Base-by-base conservation (phyloP, 1,284 basidiomycete genomes). In the Microbotryomycetes sp. region DNA sequence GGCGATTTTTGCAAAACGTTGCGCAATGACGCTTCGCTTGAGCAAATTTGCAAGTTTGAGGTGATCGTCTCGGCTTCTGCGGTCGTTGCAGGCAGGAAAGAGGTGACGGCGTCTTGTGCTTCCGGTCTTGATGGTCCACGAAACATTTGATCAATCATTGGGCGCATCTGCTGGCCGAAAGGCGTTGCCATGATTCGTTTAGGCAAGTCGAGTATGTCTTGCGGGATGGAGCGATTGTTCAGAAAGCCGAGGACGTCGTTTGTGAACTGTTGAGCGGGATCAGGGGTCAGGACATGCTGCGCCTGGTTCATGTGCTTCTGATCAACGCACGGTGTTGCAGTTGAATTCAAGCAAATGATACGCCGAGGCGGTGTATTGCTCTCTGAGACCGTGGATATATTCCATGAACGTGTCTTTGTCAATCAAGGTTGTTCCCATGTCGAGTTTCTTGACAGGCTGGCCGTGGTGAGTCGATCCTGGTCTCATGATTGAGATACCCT, bases 311-410 rank as follows among this genome's bases (percentile, higher is more conserved):
- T 1, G 26, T 9, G 29, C 41, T 7, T 21, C 26, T 11, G 16
- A 18, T 18, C n/a, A 5, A 47, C 51, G 26, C 35, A 60, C 67
- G n/a, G 27, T 57, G 31, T 61, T 75, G 71, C 73, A 76, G 59
- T 76, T 76, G 70, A 71, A 73, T 1, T 70, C 59, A 45, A 76
- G 64, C 1, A 77, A 66, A 57, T 75, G 72, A 58, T 76, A 77
- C 28, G 63, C 66, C 15, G 73, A 66, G 2, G 75, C 69, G 3
- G 69, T 69, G 63, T 73, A 77, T 4, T 71, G 65, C 24, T 71
- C 58, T 15, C 68, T 59, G 52, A 77, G 51, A 16, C 71, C 58
- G 3, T 66, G 53, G 41, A 66, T 45, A 53, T 66, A 66, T 16
- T 75, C 74, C 47, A 72, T 64, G 57, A 76, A 73, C 1, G 75